Evolutionary conservation across 1,139 yeast species (phyloP), one percentile per base, ranked within the genome.

Genomic region (Debaryomyces sp.): DNA sequence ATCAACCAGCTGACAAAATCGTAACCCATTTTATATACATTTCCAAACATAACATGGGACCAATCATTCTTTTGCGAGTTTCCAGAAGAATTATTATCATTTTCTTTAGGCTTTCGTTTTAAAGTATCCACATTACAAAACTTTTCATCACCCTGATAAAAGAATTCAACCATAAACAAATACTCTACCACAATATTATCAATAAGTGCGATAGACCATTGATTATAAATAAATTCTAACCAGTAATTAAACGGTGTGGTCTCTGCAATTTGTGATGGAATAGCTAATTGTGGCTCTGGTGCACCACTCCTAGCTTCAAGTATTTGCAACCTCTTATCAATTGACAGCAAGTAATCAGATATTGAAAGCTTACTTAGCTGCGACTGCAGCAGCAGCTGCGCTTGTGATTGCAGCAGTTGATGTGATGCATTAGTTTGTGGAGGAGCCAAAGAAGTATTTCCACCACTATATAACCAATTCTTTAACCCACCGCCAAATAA

Each of bases 211-310:
- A 85, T 67, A 52, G 85, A 84, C 71, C 90, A 83, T 58, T 88
- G 89, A 49, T 87, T 75, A 64, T 84, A 89, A 0, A 88, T 84
- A 50, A 81, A 81, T 60, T 91, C 97, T 50, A 87, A 71, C 81
- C 87, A 82, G 59, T 85, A 85, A 8, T 80, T 72, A 55, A 80
- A 75, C 3, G 85, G 85, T 35, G 85, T 84, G 9, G 86, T 80
- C 64, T 90, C 96, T 0, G 97, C 96, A 34, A 89, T 87, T 61
- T 88, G 95, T 0, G 95, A 89, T 5, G 90, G 84, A 68, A 91
- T 84, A 0, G 89, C 91, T 1, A 87, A 77, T 41, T 81, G 78
- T 49, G 82, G 84, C 22, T 78, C 80, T 4, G 61, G 49, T 4
- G 50, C 48, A 8, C 51, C 57, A 5, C 50, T 48, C 4, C 47